phyloP scores from a whole-genome alignment of 345 rosid species.

The Corymbia maculata region DNA sequence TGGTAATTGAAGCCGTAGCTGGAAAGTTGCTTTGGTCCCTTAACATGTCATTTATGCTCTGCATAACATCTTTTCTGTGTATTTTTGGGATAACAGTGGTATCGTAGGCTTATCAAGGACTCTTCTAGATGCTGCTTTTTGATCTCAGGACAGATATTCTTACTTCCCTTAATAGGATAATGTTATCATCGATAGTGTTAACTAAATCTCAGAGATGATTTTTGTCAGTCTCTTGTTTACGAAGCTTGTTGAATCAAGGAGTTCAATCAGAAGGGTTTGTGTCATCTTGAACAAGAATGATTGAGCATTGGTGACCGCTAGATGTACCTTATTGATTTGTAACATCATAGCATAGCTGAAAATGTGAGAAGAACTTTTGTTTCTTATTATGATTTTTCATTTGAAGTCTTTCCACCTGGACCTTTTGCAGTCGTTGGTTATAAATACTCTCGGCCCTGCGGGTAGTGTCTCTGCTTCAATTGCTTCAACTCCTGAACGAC shows the following conservation, averaged over 20 bases:
- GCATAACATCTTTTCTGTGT: background rate
- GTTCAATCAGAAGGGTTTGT: background rate
- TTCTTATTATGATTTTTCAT: background rate
- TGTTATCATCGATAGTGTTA: background rate
- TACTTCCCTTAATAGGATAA: background rate
- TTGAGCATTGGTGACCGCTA: background rate
- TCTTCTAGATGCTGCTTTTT: background rate
- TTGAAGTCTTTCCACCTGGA: background rate
- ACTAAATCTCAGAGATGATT: background rate
- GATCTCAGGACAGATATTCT: background rate
- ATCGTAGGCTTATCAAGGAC: background rate
- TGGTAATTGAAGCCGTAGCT: background rate
- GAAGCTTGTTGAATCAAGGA: background rate
- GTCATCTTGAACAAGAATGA: background rate
- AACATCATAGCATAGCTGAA: background rate
- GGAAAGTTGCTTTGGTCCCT: background rate
- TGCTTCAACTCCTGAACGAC: conserved; percentile 23
- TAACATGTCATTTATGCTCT: background rate
- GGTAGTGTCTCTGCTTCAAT: conserved; percentile 23
- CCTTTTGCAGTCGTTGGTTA: conserved; percentile 28
- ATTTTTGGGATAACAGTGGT: background rate
- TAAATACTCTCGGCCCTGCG: conserved; percentile 29
- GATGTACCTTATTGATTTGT: background rate
- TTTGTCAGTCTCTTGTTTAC: background rate
- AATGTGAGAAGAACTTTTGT: background rate